Base-by-base conservation (phyloP, 2,329 filamentous ascomycete genomes). In the Colletotrichum sp. region DNA sequence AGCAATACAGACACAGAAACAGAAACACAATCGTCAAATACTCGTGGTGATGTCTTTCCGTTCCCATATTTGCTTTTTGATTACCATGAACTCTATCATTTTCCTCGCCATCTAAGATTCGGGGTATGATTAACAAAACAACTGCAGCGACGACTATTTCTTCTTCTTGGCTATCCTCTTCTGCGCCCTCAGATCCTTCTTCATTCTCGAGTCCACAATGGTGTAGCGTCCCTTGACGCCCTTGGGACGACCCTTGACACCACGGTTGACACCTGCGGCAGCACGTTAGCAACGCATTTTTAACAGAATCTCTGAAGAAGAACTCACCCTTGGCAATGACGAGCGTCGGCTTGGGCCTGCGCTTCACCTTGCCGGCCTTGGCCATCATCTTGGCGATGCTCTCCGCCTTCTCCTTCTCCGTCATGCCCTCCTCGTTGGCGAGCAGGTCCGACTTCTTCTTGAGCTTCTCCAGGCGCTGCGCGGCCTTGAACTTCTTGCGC, bases 181-280 rank as follows among this genome's bases (percentile, higher is more conserved):
- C 85, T 96, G 90, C 3, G 94, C 96, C 83, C 96, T 89, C 71
- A 97, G 90, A 88, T 99, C 97, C 93, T 98, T 99, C 92, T 98
- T 98, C 92, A 98, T 92, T 80, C 97, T 91, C 16, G 95, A 89
- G 87, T 99, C 96, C 71, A 99, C 96, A 90, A 99, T 98, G 89
- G 98, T 98, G 85, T 99, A 99, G 79, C 95, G 94, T 49, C 96
- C 96, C 91, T 98, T 98, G 28, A 98, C 95, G 76, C 96, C 97
- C 84, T 92, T 94, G 4, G 97, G 97, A 80, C 96, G 90, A 24
- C 96, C 96, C 83, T 94, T 92, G 82, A 98, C 93, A 82, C 95
- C 96, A 80, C 93, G 94, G 85, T 99, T 98, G 67, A 91, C 59
- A 60, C 77, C 77, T 78, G 63, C 9, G 4, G 24, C 10, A 26